phyloP scores from a whole-genome alignment of 75 land plant genomes.

The Larix kaempferi region DNA sequence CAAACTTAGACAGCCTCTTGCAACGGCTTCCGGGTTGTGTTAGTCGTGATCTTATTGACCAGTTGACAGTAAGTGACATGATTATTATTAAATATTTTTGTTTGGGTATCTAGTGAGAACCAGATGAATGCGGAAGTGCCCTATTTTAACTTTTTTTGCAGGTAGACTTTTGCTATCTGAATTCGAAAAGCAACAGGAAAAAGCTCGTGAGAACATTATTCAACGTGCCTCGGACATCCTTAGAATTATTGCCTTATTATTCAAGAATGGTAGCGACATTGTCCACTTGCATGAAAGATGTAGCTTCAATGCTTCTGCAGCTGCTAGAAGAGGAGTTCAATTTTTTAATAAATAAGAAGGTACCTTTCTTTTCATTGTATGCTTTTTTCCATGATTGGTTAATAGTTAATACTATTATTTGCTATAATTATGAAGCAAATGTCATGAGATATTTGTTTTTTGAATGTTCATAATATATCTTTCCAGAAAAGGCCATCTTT shows the following conservation, averaged over 20 bases:
- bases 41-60: constrained; percentile 99
- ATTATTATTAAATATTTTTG: constrained; percentile 5
- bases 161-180: constrained; percentile 98
- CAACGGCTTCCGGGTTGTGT: constrained; percentile 96
- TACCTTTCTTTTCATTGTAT: constrained; percentile 11
- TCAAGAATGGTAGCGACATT: constrained; percentile 97
- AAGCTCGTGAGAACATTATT: constrained; percentile 91
- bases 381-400: background rate
- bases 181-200: constrained; percentile 89
- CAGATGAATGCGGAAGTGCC: background rate
- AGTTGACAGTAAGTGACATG: constrained; percentile 69
- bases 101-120: background rate
- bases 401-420: background rate
- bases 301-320: constrained; percentile 78
- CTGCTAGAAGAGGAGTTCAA: constrained; percentile 96
- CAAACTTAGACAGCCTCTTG: constrained; percentile 80
- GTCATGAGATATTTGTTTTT: no score
- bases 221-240: constrained; percentile 93
- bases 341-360: constrained; percentile 93
- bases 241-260: constrained; percentile 92
- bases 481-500: background rate
- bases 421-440: background rate
- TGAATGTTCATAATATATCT: no score
- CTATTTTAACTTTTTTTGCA: constrained; percentile 22
- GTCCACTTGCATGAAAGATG: constrained; percentile 98